Evolutionary conservation across 768 basidiomycete genomes (phyloP).

Genomic region (Tricholoma sp.): DNA sequence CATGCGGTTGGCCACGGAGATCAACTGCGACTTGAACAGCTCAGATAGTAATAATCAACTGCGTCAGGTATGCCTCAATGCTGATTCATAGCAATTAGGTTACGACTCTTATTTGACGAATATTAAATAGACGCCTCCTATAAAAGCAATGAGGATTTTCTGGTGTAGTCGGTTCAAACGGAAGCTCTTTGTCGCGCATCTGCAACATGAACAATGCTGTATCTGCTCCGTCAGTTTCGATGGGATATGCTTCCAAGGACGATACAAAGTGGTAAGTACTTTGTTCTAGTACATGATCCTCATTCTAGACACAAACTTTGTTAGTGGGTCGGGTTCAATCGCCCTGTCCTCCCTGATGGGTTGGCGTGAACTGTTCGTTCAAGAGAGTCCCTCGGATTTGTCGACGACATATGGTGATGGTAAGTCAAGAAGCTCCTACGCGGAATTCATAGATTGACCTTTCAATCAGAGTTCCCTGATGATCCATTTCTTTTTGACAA

Average conservation of each 20-base stretch:
- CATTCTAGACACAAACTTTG: background rate
- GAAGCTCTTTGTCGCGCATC: background rate
- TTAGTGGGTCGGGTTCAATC: background rate
- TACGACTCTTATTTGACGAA: too few species aligned
- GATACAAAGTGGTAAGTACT: background rate
- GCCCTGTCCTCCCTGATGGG: background rate
- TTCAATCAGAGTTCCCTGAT: background rate
- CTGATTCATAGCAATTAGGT: too few species aligned
- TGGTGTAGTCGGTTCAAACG: background rate
- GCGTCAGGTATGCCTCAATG: too few species aligned
- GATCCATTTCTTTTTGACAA: background rate
- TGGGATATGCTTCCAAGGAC: background rate
- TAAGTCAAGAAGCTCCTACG: background rate
- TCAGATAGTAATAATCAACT: background rate
- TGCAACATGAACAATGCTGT: background rate
- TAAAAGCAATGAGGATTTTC: background rate
- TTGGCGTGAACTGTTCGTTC: background rate
- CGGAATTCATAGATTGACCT: too few species aligned
- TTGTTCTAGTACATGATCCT: background rate
- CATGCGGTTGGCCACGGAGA: background rate
- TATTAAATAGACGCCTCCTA: background rate
- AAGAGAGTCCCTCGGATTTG: background rate
- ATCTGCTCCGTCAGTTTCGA: background rate
- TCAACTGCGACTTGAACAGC: background rate
- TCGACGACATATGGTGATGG: background rate